phyloP scores from a whole-genome alignment of 441 rosid genomes.

The Eugenia klotzschiana region DNA sequence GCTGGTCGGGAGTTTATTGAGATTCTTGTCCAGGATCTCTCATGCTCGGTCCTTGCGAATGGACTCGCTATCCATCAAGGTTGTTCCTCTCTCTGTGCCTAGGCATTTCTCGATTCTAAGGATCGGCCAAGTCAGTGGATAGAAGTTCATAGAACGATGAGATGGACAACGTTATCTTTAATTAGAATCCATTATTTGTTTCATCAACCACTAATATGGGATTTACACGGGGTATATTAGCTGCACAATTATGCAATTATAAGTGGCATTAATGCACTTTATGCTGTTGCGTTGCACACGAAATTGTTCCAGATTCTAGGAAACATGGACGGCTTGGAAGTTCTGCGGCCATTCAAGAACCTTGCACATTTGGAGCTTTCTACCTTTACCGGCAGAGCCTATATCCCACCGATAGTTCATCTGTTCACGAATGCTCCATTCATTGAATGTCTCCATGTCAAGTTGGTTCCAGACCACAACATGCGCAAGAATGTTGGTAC shows the following conservation, averaged over 20 bases:
- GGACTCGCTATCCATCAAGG: neutral
- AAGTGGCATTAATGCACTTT: neutral
- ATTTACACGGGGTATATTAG: neutral
- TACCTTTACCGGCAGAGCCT: conserved; percentile 34
- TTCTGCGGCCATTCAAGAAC: conserved; percentile 31
- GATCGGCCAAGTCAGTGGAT: neutral
- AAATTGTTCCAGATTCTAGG: conserved; percentile 37
- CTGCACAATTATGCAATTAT: neutral
- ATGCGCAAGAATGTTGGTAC: conserved; percentile 29
- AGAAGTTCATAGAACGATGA: neutral
- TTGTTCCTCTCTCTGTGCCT: neutral
- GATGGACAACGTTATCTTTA: neutral
- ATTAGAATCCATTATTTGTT: neutral
- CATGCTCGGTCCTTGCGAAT: conserved; percentile 18
- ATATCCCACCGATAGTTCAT: conserved; percentile 34
- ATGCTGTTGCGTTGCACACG: neutral
- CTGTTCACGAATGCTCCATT: conserved; percentile 44
- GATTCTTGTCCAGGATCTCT: conserved; percentile 40
- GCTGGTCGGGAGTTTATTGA: conserved; percentile 20
- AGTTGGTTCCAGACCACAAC: conserved; percentile 25
- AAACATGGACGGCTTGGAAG: conserved; percentile 18
- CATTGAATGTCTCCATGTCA: conserved; percentile 39
- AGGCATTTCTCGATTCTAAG: neutral
- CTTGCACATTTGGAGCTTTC: conserved; percentile 43
- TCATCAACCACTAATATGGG: neutral